Evolutionary conservation across 2,329 filamentous ascomycete genomes (phyloP), one percentile per base, ranked within the genome.

Genomic region (Colletotrichum scovillei): DNA sequence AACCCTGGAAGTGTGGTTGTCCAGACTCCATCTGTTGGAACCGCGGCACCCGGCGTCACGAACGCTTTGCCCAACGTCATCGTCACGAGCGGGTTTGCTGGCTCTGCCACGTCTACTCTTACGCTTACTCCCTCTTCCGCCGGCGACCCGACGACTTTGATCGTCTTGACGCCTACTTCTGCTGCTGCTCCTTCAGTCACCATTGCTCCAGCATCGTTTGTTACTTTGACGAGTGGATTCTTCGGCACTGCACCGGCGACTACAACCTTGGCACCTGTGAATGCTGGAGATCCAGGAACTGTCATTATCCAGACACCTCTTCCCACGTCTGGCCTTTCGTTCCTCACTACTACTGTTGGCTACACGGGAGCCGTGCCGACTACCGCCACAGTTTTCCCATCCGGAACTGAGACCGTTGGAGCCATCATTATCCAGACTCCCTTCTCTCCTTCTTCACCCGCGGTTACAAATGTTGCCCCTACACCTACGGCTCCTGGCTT

Each of bases 381-480:
- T 19, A 73, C 70, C 14, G 42, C 22, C 14, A 73, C 70, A 5
- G 46, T 73, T 4, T 32, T 64, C n/a, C 70, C 70, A 3, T 69
- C 70, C 26, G 70, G 70, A 28, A 63, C 71, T 22, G 24, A 57
- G 26, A 52, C 35, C 6, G 56, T 73, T 6, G 71, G 71, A 6
- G 67, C 67, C 9, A 63, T 73, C 55, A 73, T 71, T n/a, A 32
- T 71, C 7, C 68, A 71, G 57, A 71, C 63, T 8, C 63, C 67
- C 3, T 8, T 22, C n/a, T 24, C 57, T 35, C 28, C 5, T 14
- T 14, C 56, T 8, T n/a, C 64, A 5, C 30, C 49, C 7, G 22
- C 63, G 19, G 11, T 30, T 19, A 32, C 64, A 22, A 26, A 38
- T 8, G 42, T 42, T 22, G 42, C 42, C 19, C 42, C 42, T 22